Evolutionary conservation across 495 filamentous ascomycete species (phyloP).

Genomic region (Aspergillus baeticus): DNA sequence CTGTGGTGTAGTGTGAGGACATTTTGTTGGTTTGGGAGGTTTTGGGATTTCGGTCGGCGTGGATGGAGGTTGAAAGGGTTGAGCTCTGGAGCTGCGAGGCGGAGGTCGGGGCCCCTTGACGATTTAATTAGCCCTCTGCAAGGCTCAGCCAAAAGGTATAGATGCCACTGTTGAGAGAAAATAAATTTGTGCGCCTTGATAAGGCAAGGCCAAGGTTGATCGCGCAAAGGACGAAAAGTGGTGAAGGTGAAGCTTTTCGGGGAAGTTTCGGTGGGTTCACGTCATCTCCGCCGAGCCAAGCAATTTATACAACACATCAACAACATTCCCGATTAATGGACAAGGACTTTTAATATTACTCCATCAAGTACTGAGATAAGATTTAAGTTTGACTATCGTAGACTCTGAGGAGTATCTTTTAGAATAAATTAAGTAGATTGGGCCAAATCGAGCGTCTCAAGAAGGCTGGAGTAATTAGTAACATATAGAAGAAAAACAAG

Average conservation of each 20-base stretch:
- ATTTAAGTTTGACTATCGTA: too few species aligned
- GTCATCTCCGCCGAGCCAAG: constrained; percentile 17
- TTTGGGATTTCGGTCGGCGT: not conserved
- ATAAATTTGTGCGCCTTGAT: not conserved
- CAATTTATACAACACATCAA: not conserved
- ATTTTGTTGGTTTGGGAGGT: constrained; percentile 45
- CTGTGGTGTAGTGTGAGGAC: constrained; percentile 89
- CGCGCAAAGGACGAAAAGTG: not conserved
- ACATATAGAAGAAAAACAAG: too few species aligned
- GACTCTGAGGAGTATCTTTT: too few species aligned
- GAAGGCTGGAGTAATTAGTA: too few species aligned
- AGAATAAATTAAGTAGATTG: too few species aligned
- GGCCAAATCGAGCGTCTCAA: too few species aligned
- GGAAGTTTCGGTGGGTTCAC: constrained; percentile 6
- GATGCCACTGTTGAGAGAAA: too few species aligned
- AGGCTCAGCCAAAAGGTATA: too few species aligned
- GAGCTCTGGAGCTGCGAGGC: not conserved
- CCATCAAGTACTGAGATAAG: too few species aligned
- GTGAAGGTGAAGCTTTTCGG: constrained; percentile 21
- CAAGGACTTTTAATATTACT: too few species aligned
- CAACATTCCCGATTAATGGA: not conserved
- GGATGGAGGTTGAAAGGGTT: not conserved
- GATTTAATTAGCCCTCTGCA: not conserved
- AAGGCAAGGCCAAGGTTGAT: not conserved
- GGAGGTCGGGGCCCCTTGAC: not conserved